Evolutionary conservation across 2,329 filamentous ascomycete genomes (phyloP), one percentile per base, ranked within the genome.

Genomic region (Hymenoscyphus scutula): DNA sequence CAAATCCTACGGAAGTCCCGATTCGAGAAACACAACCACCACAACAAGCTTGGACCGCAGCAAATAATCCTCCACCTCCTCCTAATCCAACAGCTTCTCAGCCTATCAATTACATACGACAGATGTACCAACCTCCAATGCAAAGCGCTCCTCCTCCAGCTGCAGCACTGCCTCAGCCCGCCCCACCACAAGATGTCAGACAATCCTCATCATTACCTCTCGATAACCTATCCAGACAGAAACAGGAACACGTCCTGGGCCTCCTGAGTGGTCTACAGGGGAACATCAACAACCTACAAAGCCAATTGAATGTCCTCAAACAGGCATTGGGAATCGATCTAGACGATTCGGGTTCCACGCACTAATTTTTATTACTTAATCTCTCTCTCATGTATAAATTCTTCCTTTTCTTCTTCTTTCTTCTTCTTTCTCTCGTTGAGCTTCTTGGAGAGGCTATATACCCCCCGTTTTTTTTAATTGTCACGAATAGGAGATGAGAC

Each of bases 301-400:
- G 67, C 29, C 66, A 72, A 34, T 45, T 72, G 38, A 67, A 67
- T 56, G 57, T 59, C 27, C 62, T 70, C 56, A 72, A 69, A 62
- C 61, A 57, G 25, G 54, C 63, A 32, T 56, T 71, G n/a, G 72
- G 68, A 41, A 70, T 68, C n/a, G 59, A 61, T 17, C 27, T 57
- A 17, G 59, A 61, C 19, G 59, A 60, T 29, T 15, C 51, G 66
- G 29, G 63, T 61, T 55, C 34, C 13, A 57, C 32, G 17, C 23
- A 38, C 55, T 56, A n/a, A 23, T 15, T 29, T 29, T 29, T 29
- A 29, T 29, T 29, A 29, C 6, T 6, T 34, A 56, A 23, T 38
- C 30, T 55, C 53, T 38, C 54, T 56, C 30, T 11, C 19, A 57
- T 57, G 55, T 54, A 54, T n/a, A 54, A 54, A 29, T 2, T 29